Base-by-base conservation (phyloP, 345 rosid genomes). In the Acer negundo region DNA sequence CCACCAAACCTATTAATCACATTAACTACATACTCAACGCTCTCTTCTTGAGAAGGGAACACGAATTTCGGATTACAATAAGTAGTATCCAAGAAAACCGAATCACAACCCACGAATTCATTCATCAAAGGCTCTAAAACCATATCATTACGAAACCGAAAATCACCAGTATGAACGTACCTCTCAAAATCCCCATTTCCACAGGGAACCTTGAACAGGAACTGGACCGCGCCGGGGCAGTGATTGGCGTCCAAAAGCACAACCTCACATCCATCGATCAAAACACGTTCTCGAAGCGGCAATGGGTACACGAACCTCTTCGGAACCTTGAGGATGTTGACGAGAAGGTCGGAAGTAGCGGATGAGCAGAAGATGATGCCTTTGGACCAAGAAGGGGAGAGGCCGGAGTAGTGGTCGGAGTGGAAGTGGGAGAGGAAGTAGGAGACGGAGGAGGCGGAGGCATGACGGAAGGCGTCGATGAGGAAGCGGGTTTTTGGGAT, bases 351-450 rank as follows among this genome's bases (percentile, higher is more conserved):
- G 73, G 97, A 81, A 67, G 99, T 92, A 67, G 76, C 75, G 6
- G 72, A 85, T 59, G 99, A 93, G 81, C 97, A 92, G 85, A 89
- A 93, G 53, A 95, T 81, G 59, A 93, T 78, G 65, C 98, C 99
- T 64, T 84, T 74, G n/a, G 91, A 88, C 98, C 99, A 95, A 63
- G 87, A 59, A 49, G 89, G 67, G 75, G 90, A 81, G 68, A 95
- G 92, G 74, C 97, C 98, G 31, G 90, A 68, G 77, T 93, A 93
- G 77, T 92, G 99, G 47, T 95, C 98, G 73, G 96, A 89, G 82
- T 95, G 98, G 87, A 95, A 93, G 83, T 95, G 97, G 58, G 97
- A 90, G 72, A 95, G 99, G 84, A 95, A 92, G 84, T 90, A 93
- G 68, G 93, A 76, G 80, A 72, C 68, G 62, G 92, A 85, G 75